phyloP scores from a whole-genome alignment of 1,284 basidiomycete species.

The Coniferiporia weirii region DNA sequence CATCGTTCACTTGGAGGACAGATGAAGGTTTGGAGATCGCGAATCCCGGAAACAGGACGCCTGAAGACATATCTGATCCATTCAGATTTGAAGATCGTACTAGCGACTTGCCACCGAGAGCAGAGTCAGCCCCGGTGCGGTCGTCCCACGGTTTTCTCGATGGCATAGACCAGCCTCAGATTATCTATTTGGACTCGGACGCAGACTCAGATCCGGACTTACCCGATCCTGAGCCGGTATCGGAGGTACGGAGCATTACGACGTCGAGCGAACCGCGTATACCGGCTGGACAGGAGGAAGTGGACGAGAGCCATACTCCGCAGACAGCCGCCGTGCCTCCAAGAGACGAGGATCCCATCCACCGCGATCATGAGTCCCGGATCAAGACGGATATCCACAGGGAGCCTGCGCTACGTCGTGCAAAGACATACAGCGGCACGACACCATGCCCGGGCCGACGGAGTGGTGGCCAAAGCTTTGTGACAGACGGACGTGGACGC shows the following conservation, averaged over 20 bases:
- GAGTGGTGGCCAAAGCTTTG: slow-evolving; percentile 12
- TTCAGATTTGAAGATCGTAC: not conserved
- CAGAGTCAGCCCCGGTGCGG: not conserved
- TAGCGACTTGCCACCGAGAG: not conserved
- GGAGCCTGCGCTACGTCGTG: slow-evolving; percentile 1
- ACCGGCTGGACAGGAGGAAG: not conserved
- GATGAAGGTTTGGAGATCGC: not conserved
- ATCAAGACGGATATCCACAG: not conserved
- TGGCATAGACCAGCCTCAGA: not conserved
- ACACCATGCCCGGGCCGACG: slow-evolving; percentile 1
- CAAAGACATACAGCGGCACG: slow-evolving; percentile 1
- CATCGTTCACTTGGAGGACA: not conserved
- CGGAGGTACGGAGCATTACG: not conserved
- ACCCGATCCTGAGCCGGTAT: not conserved
- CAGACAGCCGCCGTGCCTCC: not conserved
- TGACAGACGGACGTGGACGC: slow-evolving; percentile 18
- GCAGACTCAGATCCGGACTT: not conserved
- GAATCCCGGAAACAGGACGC: not conserved
- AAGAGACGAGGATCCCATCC: not conserved
- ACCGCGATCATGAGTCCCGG: not conserved
- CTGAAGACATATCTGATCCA: not conserved
- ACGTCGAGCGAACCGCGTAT: not conserved
- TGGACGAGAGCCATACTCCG: not conserved
- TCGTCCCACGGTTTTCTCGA: not conserved
- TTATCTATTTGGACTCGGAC: slow-evolving; percentile 1